Percentiles rank a stretch among this genome's conserved stretches.
Conservation (phyloP, 164 flowering plant genomes). For the Malania oleifera region DNA sequence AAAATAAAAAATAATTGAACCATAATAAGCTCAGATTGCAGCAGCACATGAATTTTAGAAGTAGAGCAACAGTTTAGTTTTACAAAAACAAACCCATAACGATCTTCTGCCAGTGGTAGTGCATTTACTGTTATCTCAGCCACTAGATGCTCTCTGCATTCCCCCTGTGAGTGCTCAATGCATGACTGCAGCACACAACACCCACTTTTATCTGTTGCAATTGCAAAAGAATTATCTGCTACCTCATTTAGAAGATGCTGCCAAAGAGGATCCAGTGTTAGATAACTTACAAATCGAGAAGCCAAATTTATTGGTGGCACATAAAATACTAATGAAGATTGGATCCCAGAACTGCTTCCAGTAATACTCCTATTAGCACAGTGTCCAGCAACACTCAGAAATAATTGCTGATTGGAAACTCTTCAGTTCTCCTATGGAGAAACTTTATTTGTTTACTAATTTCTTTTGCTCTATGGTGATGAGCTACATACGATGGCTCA, state of each 20-base stretch:
- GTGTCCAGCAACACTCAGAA: too few relatives aligned
- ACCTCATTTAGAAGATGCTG: constrained; percentile 32
- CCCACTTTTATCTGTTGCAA: constrained; percentile 36
- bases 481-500: too few relatives aligned
- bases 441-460: too few relatives aligned
- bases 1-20: not conserved
- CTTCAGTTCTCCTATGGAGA: too few relatives aligned
- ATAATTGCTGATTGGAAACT: too few relatives aligned
- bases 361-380: too few relatives aligned
- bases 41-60: not conserved
- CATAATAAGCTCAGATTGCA: not conserved
- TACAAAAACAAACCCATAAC: constrained; percentile 30
- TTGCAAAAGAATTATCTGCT: constrained; percentile 20
- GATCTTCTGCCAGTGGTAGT: constrained; percentile 25
- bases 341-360: too few relatives aligned
- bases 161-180: constrained; percentile 20
- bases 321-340: too few relatives aligned
- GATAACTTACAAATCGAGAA: too few relatives aligned
- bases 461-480: too few relatives aligned
- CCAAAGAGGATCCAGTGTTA: constrained; percentile 7
- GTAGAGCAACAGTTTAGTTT: not conserved
- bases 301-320: too few relatives aligned
- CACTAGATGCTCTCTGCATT: constrained; percentile 17
- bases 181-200: constrained; percentile 39
- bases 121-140: constrained; percentile 27